phyloP scores from a whole-genome alignment of 768 basidiomycete species.

The Boletus bicolor region DNA sequence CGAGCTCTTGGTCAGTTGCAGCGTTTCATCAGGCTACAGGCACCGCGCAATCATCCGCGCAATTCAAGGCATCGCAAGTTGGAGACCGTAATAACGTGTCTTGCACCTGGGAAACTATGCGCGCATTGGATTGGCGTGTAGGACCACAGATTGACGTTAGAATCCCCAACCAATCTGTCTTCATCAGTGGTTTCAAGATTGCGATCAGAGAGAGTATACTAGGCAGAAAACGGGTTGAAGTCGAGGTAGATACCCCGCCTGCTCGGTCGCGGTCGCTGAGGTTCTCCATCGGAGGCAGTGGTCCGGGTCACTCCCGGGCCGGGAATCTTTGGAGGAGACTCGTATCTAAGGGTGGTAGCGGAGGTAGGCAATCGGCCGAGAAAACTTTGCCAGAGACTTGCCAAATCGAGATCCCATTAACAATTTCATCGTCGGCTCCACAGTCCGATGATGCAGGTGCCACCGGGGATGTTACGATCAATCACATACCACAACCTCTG shows the following conservation, averaged over 20 bases:
- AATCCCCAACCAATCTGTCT: constrained; percentile 20
- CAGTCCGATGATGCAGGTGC: background rate
- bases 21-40: constrained; percentile 3
- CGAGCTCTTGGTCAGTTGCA: constrained; percentile 29
- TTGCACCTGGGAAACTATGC: constrained; percentile 14
- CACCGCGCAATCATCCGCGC: background rate
- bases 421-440: background rate
- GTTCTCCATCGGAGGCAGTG: background rate
- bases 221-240: background rate
- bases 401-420: background rate
- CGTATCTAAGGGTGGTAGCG: background rate
- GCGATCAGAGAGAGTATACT: background rate
- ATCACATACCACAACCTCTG: background rate
- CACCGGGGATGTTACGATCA: background rate
- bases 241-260: background rate
- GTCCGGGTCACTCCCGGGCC: background rate
- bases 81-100: constrained; percentile 4
- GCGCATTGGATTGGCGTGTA: constrained; percentile 9
- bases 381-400: background rate
- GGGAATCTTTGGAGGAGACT: constrained; percentile 4
- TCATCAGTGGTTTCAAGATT: constrained; percentile 25
- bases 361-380: background rate
- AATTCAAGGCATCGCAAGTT: constrained; percentile 15
- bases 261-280: background rate
- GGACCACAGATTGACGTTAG: background rate